phyloP scores from a whole-genome alignment of 331 rosid species.

The Cydonia oblonga region DNA sequence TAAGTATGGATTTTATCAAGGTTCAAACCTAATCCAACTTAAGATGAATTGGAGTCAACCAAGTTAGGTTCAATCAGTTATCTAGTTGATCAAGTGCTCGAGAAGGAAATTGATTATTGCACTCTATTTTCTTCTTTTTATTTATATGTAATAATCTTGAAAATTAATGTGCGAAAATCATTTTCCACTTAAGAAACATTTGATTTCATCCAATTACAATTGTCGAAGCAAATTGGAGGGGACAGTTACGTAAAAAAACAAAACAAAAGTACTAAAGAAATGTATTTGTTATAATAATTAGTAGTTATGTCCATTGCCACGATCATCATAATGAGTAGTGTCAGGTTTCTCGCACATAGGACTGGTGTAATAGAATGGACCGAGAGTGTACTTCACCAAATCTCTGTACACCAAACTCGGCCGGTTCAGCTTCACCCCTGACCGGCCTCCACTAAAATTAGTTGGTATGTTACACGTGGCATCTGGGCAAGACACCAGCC shows the following conservation, averaged over 20 bases:
- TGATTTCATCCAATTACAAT: background rate
- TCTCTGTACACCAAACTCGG: constrained; percentile 40
- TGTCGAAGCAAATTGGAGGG: background rate
- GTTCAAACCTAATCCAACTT: no score
- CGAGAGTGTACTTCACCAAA: constrained; percentile 27
- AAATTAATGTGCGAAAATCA: background rate
- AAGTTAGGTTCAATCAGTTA: no score
- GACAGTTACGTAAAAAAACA: background rate
- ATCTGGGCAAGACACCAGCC: constrained; percentile 73
- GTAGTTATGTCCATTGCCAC: constrained; percentile 13
- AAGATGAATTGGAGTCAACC: no score
- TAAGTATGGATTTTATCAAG: no score
- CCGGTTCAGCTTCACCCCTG: constrained; percentile 40
- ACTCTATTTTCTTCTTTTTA: no score
- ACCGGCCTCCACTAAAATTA: constrained; percentile 44
- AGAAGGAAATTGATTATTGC: no score
- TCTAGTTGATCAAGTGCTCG: no score
- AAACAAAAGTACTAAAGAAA: background rate
- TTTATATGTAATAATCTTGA: no score
- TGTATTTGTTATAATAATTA: background rate
- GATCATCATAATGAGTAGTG: background rate
- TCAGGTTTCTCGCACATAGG: constrained; percentile 65
- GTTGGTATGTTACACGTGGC: constrained; percentile 58
- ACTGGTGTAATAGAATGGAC: constrained; percentile 56
- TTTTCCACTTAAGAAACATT: no score